Evolutionary conservation across 495 filamentous ascomycete species (phyloP).

Genomic region (Melanomma pulvis-pyrius): DNA sequence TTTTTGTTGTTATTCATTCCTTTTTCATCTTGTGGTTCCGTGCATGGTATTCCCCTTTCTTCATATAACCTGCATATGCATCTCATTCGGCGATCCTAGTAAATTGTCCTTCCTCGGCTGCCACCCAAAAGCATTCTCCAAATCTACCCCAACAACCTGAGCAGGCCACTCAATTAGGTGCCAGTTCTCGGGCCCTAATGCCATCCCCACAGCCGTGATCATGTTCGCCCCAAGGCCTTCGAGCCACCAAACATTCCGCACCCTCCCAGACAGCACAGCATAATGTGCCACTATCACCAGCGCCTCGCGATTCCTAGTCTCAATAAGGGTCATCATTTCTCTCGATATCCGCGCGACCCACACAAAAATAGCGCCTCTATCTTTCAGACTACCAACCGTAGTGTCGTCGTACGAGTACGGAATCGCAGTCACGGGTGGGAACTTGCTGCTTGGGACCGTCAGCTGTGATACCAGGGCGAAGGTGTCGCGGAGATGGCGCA

Average conservation of each 20-base stretch:
- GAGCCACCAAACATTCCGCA: constrained; percentile 32
- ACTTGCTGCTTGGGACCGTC: neutral
- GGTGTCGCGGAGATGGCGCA: constrained; percentile 7
- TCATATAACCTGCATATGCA: neutral
- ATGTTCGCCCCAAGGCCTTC: constrained; percentile 27
- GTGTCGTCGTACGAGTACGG: constrained; percentile 18
- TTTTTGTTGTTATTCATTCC: too few species aligned
- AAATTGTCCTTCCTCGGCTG: neutral
- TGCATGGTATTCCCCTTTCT: too few species aligned
- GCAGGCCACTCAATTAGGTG: constrained; percentile 32
- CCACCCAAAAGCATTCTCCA: constrained; percentile 11
- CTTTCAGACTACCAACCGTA: constrained; percentile 19
- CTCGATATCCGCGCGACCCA: constrained; percentile 20
- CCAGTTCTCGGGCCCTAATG: constrained; percentile 27
- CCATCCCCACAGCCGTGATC: constrained; percentile 21
- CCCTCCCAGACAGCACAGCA: constrained; percentile 22
- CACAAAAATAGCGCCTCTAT: constrained; percentile 26
- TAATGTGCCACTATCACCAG: constrained; percentile 32
- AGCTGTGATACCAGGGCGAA: constrained; percentile 32
- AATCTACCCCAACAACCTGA: constrained; percentile 16
- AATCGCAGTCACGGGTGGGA: neutral
- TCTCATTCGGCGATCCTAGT: neutral
- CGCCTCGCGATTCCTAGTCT: constrained; percentile 27
- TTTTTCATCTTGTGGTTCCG: too few species aligned
- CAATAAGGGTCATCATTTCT: constrained; percentile 25